Evolutionary conservation across 208 protist genomes (phyloP).

Genomic region (Sergeia podlipaevii): DNA sequence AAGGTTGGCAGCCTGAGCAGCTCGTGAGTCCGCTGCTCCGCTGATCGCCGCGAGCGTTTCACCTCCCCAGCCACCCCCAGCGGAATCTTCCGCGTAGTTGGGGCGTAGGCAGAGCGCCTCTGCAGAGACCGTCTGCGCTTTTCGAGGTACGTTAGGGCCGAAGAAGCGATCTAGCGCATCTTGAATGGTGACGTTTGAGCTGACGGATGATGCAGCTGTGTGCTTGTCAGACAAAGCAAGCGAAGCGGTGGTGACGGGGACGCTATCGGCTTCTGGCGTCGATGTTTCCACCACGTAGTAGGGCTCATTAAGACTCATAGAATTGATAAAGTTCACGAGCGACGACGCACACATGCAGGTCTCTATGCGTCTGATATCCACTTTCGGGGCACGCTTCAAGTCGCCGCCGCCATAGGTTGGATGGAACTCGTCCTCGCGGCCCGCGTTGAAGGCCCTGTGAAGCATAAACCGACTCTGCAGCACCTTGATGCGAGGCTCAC

Average conservation of each 20-base stretch:
- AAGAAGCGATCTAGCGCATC: conserved; percentile 32
- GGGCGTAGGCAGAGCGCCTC: conserved; percentile 54
- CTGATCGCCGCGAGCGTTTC: background rate
- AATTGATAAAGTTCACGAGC: conserved; percentile 41
- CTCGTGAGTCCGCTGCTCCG: conserved; percentile 4
- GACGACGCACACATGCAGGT: conserved; percentile 47
- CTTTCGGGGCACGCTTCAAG: conserved; percentile 36
- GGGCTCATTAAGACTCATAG: conserved; percentile 15
- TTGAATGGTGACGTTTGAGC: conserved; percentile 12
- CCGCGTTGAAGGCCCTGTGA: conserved; percentile 68
- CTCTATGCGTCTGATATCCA: conserved; percentile 52
- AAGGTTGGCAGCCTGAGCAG: conserved; percentile 17
- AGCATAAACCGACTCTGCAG: conserved; percentile 66
- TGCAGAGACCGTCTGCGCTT: conserved; percentile 26
- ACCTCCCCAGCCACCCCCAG: background rate
- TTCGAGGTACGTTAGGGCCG: conserved; percentile 6
- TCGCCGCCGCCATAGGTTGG: conserved; percentile 35
- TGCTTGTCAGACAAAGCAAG: no score
- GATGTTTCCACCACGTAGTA: background rate
- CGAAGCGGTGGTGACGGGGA: conserved; percentile 1
- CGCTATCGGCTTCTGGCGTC: conserved; percentile 1
- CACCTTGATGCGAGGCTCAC: conserved; percentile 68
- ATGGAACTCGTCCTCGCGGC: conserved; percentile 60
- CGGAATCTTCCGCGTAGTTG: conserved; percentile 25
- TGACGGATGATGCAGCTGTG: no score